These are phyloP conservation scores for Leccinum subgranulosum DNA, from an alignment of 768 basidiomycete genomes.

Conservation along the genomic window DNA sequence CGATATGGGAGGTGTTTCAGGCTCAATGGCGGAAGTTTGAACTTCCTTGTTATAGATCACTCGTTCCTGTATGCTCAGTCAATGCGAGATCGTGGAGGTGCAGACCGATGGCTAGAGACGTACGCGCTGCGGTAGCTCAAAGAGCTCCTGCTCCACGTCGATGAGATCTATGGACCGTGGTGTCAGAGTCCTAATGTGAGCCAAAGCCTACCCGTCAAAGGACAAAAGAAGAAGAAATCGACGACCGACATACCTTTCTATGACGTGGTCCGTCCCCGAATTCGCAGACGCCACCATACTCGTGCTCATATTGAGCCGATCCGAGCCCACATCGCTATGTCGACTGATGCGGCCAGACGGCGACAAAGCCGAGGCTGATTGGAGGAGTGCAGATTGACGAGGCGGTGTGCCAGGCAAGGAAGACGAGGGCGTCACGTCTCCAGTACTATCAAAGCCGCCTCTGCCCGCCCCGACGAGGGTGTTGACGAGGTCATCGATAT, in stretches of 20 bases:
- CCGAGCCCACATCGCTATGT: constrained; percentile 63
- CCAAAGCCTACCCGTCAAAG: background rate
- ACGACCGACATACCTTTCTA: constrained; percentile 56
- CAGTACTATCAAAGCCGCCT: constrained; percentile 51
- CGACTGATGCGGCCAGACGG: constrained; percentile 65
- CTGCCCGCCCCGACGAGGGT: constrained; percentile 47
- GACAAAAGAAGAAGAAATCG: background rate
- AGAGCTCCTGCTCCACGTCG: constrained; percentile 86
- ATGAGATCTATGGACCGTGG: constrained; percentile 74
- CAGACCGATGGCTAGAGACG: constrained; percentile 6
- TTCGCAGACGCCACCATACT: constrained; percentile 46
- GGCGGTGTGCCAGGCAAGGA: constrained; percentile 73
- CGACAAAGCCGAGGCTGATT: constrained; percentile 37
- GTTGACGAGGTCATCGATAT: constrained; percentile 73
- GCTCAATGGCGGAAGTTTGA: constrained; percentile 68
- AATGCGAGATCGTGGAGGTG: background rate
- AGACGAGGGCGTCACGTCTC: constrained; percentile 63
- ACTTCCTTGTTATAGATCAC: constrained; percentile 84
- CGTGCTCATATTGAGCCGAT: constrained; percentile 41
- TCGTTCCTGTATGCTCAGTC: constrained; percentile 50
- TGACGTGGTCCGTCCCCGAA: constrained; percentile 62
- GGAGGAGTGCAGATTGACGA: constrained; percentile 34
- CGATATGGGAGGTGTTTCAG: constrained; percentile 44
- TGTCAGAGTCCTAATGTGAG: constrained; percentile 49
- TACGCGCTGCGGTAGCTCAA: constrained; percentile 86